Evolutionary conservation across 139 green algal genomes (phyloP), one percentile per base, ranked within the genome.

Genomic region (Eudorina sp.): DNA sequence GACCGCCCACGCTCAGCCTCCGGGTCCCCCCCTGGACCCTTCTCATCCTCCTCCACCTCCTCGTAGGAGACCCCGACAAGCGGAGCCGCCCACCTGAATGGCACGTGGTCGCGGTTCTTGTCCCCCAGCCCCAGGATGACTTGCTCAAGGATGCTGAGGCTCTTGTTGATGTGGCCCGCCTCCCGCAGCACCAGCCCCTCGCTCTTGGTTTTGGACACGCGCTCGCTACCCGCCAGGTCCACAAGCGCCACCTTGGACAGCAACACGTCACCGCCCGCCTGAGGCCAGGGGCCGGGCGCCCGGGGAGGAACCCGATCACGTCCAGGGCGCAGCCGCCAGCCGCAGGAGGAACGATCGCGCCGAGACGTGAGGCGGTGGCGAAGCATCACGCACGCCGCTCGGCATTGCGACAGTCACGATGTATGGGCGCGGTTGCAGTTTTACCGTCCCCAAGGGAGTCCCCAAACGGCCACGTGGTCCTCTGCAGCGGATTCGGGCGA

Each of bases 161-260:
- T 92, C 89, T 93, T 94, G 91, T 97, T 97, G 90, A 97, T 97
- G 94, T 95, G 91, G 7, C 89, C 89, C 31, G 95, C 95, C 88
- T 97, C 95, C 43, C 86, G 90, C 60, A 95, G 90, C 51, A 96
- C 90, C 36, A 83, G 68, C 4, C 95, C 95, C 85, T 95, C 91
- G 80, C 89, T 95, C 53, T 90, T 86, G 13, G 95, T 97, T 87
- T 97, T 97, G 81, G 70, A 90, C 36, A 97, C 91, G 0, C 95
- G 91, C 93, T 97, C 94, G 53, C 87, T 94, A 45, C 95, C 95
- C 27, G 95, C 95, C 29, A 97, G 90, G 91, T 97, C 95, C 38
- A 97, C 94, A 70, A 97, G 89, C 68, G 92, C 88, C 48, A 97
- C 78, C 90, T 95, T 95, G n/a, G 86, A 92, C 29, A 73, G 23